phyloP scores from a whole-genome alignment of 768 basidiomycete species.

The Boletus pseudo-olivaceus region DNA sequence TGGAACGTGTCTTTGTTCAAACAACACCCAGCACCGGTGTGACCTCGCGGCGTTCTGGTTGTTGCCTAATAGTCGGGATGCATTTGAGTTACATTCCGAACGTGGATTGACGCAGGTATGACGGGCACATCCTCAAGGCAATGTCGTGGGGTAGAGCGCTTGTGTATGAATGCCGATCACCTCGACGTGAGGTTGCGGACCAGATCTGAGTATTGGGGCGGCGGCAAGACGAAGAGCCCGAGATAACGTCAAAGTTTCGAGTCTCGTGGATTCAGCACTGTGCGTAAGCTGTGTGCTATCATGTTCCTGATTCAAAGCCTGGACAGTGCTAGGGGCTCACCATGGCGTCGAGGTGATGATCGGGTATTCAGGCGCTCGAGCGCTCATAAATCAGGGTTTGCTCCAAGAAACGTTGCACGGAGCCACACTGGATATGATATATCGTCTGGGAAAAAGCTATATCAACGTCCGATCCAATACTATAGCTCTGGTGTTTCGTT shows the following conservation, averaged over 20 bases:
- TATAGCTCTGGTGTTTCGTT: no score
- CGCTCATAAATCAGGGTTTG: background rate
- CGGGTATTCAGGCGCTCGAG: background rate
- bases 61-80: background rate
- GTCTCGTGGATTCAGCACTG: background rate
- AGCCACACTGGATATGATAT: background rate
- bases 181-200: background rate
- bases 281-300: background rate
- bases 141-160: background rate
- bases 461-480: no score
- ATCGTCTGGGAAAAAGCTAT: no score
- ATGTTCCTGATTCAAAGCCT: background rate
- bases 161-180: background rate
- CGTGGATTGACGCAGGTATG: background rate
- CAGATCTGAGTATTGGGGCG: background rate
- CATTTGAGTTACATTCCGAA: background rate
- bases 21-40: background rate
- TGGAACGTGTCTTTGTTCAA: background rate
- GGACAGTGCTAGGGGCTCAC: background rate
- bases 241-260: no score
- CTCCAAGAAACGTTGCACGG: background rate
- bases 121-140: background rate
- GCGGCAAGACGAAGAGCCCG: background rate
- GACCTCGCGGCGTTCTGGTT: background rate
- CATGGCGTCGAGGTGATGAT: background rate